phyloP scores from a whole-genome alignment of 2,329 filamentous ascomycete species.

The Ilyonectria sp. region DNA sequence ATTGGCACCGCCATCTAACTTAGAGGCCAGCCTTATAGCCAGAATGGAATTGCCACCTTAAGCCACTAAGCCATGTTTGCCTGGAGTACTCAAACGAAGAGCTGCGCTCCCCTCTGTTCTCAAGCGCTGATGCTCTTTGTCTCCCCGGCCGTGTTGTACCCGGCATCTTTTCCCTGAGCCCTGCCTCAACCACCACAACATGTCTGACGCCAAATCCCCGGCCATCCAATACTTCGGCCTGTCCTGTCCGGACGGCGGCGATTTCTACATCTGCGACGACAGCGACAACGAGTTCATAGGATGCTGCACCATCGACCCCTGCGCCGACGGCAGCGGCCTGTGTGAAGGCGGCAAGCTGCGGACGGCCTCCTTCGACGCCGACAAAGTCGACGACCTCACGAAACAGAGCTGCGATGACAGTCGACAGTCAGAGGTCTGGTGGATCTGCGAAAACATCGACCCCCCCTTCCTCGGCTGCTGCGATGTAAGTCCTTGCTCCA shows the following conservation, averaged over 20 bases:
- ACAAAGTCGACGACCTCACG: conserved; percentile 47
- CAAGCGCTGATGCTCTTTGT: too few species aligned
- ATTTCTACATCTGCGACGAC: conserved; percentile 54
- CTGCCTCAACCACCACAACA: neutral
- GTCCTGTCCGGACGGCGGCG: conserved; percentile 49
- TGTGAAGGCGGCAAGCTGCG: conserved; percentile 49
- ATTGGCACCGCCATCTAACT: too few species aligned
- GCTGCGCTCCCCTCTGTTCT: too few species aligned
- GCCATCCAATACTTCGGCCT: neutral
- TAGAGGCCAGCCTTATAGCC: too few species aligned
- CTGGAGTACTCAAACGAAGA: too few species aligned
- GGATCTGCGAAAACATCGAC: conserved; percentile 47
- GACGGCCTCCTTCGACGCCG: conserved; percentile 47
- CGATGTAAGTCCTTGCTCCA: conserved; percentile 31
- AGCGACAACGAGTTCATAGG: conserved; percentile 53
- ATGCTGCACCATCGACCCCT: conserved; percentile 55
- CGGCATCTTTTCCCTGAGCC: neutral
- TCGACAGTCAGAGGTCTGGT: conserved; percentile 46
- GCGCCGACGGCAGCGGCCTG: conserved; percentile 37
- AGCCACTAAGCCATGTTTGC: too few species aligned
- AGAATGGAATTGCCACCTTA: too few species aligned
- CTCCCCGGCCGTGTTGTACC: neutral
- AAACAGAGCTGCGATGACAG: conserved; percentile 48
- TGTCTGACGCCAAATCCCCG: neutral
- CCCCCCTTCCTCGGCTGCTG: conserved; percentile 58